phyloP scores from a whole-genome alignment of 108 stramenopile species.

The Bacterosira constricta region DNA sequence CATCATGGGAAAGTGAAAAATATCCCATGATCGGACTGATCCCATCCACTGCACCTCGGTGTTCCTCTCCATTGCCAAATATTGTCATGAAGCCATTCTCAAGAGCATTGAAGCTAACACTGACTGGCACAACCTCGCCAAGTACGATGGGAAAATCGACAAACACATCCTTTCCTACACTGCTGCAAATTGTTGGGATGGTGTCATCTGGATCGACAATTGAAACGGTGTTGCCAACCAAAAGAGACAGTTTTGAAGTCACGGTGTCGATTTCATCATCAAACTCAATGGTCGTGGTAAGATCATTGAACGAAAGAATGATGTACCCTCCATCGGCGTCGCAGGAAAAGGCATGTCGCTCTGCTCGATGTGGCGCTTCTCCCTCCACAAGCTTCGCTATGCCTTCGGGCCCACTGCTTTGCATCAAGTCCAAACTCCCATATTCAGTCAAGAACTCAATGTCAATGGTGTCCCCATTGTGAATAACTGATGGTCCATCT shows the following conservation, averaged over 20 bases:
- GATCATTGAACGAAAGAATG: slow-evolving; percentile 24
- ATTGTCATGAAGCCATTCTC: slow-evolving; percentile 32
- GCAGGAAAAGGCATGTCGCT: slow-evolving; percentile 59
- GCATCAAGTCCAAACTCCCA: slow-evolving; percentile 51
- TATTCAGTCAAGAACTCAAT: slow-evolving; percentile 48
- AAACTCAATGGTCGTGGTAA: slow-evolving; percentile 27
- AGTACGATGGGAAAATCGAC: slow-evolving; percentile 30
- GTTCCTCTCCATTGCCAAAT: slow-evolving; percentile 31
- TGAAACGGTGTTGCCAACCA: slow-evolving; percentile 20
- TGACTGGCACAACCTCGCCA: slow-evolving; percentile 31
- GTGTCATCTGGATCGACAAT: slow-evolving; percentile 21
- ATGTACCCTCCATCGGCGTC: slow-evolving; percentile 41
- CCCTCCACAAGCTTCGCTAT: slow-evolving; percentile 43
- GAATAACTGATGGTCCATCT: slow-evolving; percentile 33
- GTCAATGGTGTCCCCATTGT: slow-evolving; percentile 28
- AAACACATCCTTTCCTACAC: slow-evolving; percentile 14
- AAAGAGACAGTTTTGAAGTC: slow-evolving; percentile 13
- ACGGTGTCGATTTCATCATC: slow-evolving; percentile 30
- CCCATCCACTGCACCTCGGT: slow-evolving; percentile 32
- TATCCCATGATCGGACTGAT: slow-evolving; percentile 43
- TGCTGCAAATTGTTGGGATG: slow-evolving; percentile 17
- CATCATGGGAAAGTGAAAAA: slow-evolving; percentile 19
- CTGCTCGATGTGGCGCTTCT: slow-evolving; percentile 65
- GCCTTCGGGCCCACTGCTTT: slow-evolving; percentile 13
- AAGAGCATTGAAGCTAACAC: slow-evolving; percentile 20